Evolutionary conservation across 75 land plant genomes (phyloP).

Genomic region (Picea sitchensis): DNA sequence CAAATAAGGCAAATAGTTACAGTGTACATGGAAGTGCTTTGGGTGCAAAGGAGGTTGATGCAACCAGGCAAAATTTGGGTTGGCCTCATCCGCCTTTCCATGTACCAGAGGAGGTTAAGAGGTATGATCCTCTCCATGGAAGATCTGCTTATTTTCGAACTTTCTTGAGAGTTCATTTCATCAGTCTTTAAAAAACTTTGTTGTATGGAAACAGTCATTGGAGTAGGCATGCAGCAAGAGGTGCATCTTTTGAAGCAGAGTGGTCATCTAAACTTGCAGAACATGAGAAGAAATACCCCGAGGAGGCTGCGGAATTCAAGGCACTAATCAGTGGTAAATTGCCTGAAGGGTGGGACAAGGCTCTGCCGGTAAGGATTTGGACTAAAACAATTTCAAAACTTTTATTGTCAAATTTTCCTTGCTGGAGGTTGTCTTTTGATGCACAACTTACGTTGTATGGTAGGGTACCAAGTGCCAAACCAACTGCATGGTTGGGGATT

Average conservation of each 20-base stretch:
- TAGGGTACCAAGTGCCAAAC: too few relatives aligned
- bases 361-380: constrained; percentile 59
- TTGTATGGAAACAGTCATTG: constrained; percentile 62
- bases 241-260: constrained; percentile 82
- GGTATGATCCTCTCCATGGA: constrained; percentile 34
- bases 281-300: constrained; percentile 65
- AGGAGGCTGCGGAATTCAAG: constrained; percentile 69
- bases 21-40: constrained; percentile 72
- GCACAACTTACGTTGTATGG: too few relatives aligned
- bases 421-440: background rate
- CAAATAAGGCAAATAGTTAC: constrained; percentile 94
- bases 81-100: constrained; percentile 96
- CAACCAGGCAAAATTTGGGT: constrained; percentile 83
- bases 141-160: constrained; percentile 6
- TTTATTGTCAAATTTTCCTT: background rate
- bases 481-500: too few relatives aligned
- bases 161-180: background rate
- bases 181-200: background rate
- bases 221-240: constrained; percentile 72
- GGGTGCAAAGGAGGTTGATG: constrained; percentile 93
- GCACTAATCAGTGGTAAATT: constrained; percentile 51
- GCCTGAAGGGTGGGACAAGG: constrained; percentile 71
- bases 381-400: background rate
- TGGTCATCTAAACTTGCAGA: constrained; percentile 88
- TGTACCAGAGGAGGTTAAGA: constrained; percentile 95